These are phyloP conservation scores for Babesia gibsoni DNA, from an alignment of 169 alveolate genomes.

Conservation along the genomic window DNA sequence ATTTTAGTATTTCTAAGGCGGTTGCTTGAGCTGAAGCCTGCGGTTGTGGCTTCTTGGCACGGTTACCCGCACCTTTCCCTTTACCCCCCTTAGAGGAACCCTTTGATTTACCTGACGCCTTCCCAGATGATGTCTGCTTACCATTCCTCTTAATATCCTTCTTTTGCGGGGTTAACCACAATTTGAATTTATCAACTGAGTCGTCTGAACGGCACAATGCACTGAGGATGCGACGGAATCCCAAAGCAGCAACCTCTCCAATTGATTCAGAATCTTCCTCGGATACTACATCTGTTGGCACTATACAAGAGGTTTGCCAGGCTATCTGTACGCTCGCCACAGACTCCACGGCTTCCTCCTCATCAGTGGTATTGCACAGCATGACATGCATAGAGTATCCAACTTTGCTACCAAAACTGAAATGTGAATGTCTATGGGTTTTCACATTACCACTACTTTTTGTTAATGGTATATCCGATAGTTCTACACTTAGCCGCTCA, in stretches of 20 bases:
- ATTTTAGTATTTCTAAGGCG: background rate
- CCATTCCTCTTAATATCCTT: background rate
- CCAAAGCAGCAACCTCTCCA: background rate
- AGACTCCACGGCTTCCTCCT: background rate
- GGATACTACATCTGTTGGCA: background rate
- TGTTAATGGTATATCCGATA: background rate
- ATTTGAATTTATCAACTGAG: background rate
- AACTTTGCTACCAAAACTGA: background rate
- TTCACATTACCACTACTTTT: background rate
- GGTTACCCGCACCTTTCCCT: background rate
- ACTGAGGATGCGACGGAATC: background rate
- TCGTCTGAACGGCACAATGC: background rate
- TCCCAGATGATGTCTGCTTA: background rate
- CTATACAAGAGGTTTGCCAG: slow-evolving; percentile 12
- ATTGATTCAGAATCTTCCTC: background rate
- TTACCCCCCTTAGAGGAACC: background rate
- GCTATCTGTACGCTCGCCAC: background rate
- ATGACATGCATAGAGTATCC: slow-evolving; percentile 7
- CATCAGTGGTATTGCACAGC: background rate
- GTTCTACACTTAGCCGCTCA: slow-evolving; percentile 4
- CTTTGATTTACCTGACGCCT: background rate
- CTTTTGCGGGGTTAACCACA: background rate
- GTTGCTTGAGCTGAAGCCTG: background rate
- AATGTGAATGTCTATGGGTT: background rate
- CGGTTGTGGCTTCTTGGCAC: slow-evolving; percentile 2